Base-by-base conservation (phyloP, 2,329 filamentous ascomycete species). In the Aspergillus sergii region DNA sequence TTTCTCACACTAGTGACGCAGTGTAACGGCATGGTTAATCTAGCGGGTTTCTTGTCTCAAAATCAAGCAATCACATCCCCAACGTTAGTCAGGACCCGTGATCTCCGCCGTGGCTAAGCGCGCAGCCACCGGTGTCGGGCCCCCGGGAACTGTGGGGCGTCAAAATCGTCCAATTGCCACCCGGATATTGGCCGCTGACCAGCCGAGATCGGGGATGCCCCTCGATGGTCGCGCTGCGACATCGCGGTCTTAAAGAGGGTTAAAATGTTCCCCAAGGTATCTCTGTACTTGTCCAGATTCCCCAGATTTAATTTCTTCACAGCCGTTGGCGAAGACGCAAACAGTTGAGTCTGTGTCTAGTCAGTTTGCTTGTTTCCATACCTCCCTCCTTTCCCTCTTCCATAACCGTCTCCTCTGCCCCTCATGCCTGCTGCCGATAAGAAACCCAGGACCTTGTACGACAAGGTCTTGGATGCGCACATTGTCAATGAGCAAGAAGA, bases 381-480 rank as follows among this genome's bases (percentile, higher is more conserved):
- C 19, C 58, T 41, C 61, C 56, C 28, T 36, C 23, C 39, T 57
- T 63, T 57, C 30, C 39, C 43, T 64, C 41, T 39, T 39, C 56
- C 19, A 28, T 26, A 54, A 46, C 21, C 56, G 26, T 46, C 60
- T 53, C 57, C 43, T 73, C 62, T 63, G 64, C 67, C 64, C 84
- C 88, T 78, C 72, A 96, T 96, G 93, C 93, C 93, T 76, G 86
- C 85, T 75, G 87, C 87, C 71, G 88, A 90, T 71, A 84, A 85
- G 78, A 86, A 84, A 68, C 92, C 92, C 60, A 89, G 89, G 81
- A 97, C 94, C 72, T 86, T 97, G 76, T 98, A 98, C 83, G 94
- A 98, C 86, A 98, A 98, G 89, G 94, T 98, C 80, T 91, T 98
- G 74, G 88, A 92, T 73, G 90, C 90, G 82, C 95, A 99, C 80